Conservation (phyloP, 768 basidiomycete species). For the Xerocomus potaroensis region DNA sequence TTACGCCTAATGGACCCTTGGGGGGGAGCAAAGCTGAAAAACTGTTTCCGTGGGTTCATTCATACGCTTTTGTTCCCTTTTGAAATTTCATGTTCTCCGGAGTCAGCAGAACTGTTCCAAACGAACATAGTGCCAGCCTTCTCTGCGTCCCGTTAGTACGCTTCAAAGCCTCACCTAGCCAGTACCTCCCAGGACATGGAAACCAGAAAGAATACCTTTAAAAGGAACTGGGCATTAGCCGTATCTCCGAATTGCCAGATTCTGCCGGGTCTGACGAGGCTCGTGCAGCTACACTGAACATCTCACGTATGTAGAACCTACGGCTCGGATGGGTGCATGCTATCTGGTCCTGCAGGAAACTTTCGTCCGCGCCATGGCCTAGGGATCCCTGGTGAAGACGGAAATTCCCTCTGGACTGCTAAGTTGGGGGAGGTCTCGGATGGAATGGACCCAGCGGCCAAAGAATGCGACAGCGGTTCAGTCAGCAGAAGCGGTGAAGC, state of each 20-base stretch:
- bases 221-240: slow-evolving; percentile 40
- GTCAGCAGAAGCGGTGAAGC: slow-evolving; percentile 62
- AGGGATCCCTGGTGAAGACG: slow-evolving; percentile 50
- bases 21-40: slow-evolving; percentile 39
- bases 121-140: slow-evolving; percentile 46
- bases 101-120: slow-evolving; percentile 47
- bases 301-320: slow-evolving; percentile 38
- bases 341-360: slow-evolving; percentile 75
- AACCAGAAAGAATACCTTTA: slow-evolving; percentile 54
- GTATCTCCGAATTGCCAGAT: slow-evolving; percentile 33
- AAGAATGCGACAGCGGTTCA: slow-evolving; percentile 55
- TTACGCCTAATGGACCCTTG: slow-evolving; percentile 16
- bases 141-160: slow-evolving; percentile 47
- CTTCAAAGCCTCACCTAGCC: slow-evolving; percentile 57
- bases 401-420: slow-evolving; percentile 51
- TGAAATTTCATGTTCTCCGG: too few species aligned
- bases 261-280: slow-evolving; percentile 55
- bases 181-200: slow-evolving; percentile 52
- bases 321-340: slow-evolving; percentile 66
- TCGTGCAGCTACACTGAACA: slow-evolving; percentile 47
- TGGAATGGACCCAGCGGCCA: slow-evolving; percentile 59
- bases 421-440: slow-evolving; percentile 65
- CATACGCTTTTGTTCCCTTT: too few species aligned
- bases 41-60: slow-evolving; percentile 39
- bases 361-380: slow-evolving; percentile 55